Evolutionary conservation across 805 yeast species (phyloP), one percentile per base, ranked within the genome.

Genomic region (Saccharomycopsis sp.): DNA sequence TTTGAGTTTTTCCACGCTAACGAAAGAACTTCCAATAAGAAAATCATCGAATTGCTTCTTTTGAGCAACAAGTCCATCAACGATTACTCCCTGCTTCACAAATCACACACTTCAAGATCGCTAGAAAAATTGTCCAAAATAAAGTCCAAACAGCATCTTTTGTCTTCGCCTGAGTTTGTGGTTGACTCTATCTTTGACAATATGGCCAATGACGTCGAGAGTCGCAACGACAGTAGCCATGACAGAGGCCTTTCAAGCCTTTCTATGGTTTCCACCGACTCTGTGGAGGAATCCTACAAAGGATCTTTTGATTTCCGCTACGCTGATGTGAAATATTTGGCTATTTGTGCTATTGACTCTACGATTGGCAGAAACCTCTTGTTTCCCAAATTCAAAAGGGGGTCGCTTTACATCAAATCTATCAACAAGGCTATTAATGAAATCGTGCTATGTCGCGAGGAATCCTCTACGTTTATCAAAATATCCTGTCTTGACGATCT

Each of bases 321-420:
- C 23, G 15, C 44, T 8, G 58, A 61, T 5, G 57, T 63, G 8
- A 9, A 40, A 5, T 53, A 54, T 2, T 40, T 56, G n/a, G 74
- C 72, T 5, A 52, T 74, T 3, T 65, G 72, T 14, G 63, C 67
- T n/a, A 54, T 67, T 12, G 71, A 71, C 37, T 23, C 61, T 3
- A 65, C 66, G 5, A 58, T 63, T 40, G 68, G 68, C 3, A 64
- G 69, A 23, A 62, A 70, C 4, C 57, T 74, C 46, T 37, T 74
- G 34, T 74, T 74, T 55, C 72, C 75, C 5, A 71, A 72, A 21
- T 61, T 74, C 24, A 63, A 65, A 40, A 55, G 57, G n/a, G 60
- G 63, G 12, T 74, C 71, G 53, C 63, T 74, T 9, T 57, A 37
- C 12, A 62, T 68, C 16, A 34, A 50, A 40, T 52, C 59, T 8